Base-by-base conservation (phyloP, 208 protist genomes). In the Phytomonas sp. region DNA sequence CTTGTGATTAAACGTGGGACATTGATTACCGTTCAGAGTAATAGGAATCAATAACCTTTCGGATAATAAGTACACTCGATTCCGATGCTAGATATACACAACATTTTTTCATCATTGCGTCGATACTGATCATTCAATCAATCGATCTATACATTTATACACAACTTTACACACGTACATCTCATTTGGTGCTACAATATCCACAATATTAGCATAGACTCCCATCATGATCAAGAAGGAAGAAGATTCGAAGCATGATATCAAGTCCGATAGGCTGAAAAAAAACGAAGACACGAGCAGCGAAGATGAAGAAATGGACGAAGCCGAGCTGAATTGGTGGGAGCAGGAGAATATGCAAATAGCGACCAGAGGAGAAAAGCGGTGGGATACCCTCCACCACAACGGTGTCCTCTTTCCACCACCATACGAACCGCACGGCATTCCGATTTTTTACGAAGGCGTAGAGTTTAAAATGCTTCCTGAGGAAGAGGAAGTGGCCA, bases 401-500 rank as follows among this genome's bases (percentile, higher is more conserved):
- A 98, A 98, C 64, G 98, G 98, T 28, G 95, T 99, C 3, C 71
- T 99, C 62, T 99, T 99, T 72, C 92, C 98, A 8, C 97, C 98
- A 7, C 70, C 75, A 33, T 99, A 99, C 77, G 81, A 78, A 28
- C 98, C 98, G 20, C 98, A 99, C 68, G 94, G 94, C 20, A 89
- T 99, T 56, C 83, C 96, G 34, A 85, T 99, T 26, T 60, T 83
- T 26, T 99, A 99, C 79, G 90, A 99, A 63, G 96, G 95, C 8
- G 74, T 84, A 60, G 70, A 79, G 33, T 92, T 99, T 34, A 77
- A 86, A 11, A 88, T 99, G 67, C 98, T 88, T 17, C 79, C 92
- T 3, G 93, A 97, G 61, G 90, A 98, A 75, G 98, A 99, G 80
- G 98, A 99, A 78, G 89, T 98, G n/a, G 98, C 98, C 5, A 99